These are phyloP conservation scores for Myrica gale DNA, from an alignment of 306 rosid genomes.

Conservation along the genomic window DNA sequence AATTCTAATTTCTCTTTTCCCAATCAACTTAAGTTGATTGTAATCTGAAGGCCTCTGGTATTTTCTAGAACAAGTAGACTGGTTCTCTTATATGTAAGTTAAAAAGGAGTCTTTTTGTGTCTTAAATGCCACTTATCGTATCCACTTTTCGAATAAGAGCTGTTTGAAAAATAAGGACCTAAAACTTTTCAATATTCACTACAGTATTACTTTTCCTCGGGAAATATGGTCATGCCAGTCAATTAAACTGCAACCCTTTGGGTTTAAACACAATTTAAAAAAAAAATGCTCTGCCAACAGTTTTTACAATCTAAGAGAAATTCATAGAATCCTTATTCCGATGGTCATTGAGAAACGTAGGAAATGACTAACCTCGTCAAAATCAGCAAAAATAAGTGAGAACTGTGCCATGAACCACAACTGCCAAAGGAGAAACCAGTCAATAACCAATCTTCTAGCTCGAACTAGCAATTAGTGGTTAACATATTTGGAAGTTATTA, in stretches of 20 bases:
- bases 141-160: neutral
- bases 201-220: neutral
- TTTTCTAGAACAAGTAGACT: neutral
- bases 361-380: conserved; percentile 68
- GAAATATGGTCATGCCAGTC: neutral
- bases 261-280: neutral
- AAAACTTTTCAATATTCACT: neutral
- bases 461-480: neutral
- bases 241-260: neutral
- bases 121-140: neutral
- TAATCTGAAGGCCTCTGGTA: neutral
- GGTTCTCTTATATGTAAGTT: neutral
- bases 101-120: neutral
- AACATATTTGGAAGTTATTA: neutral
- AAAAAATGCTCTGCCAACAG: conserved; percentile 5
- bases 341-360: too few species aligned
- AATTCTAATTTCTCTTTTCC: neutral
- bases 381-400: conserved; percentile 69
- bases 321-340: neutral
- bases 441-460: conserved; percentile 14
- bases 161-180: neutral
- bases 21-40: neutral
- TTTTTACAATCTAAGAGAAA: conserved; percentile 9
- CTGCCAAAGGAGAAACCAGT: conserved; percentile 49
- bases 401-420: conserved; percentile 87